A percentile compares a stretch with the other conserved stretches of the same genome.
phyloP scores from a whole-genome alignment of 345 rosid genomes.

The Gossypioides kirkii region DNA sequence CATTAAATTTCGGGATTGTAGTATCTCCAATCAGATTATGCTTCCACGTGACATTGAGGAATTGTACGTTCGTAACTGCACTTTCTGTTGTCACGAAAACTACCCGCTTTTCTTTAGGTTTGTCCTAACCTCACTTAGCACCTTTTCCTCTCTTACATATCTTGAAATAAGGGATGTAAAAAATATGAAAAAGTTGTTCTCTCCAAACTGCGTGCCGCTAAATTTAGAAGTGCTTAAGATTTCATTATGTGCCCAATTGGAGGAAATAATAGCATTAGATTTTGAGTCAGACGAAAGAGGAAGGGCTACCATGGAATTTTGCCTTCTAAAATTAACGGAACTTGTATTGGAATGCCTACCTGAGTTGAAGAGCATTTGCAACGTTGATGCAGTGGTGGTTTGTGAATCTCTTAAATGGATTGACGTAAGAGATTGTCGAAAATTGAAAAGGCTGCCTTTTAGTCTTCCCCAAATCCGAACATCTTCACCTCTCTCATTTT shows the following conservation, averaged over 20 bases:
- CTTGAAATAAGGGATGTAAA: too few species aligned
- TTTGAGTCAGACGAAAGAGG: background rate
- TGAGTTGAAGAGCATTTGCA: background rate
- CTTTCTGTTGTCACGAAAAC: too few species aligned
- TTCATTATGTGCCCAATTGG: background rate
- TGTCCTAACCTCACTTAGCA: too few species aligned
- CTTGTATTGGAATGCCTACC: background rate
- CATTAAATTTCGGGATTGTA: background rate
- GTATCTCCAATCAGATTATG: background rate
- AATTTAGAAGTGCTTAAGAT: too few species aligned
- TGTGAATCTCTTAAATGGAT: conserved; percentile 4
- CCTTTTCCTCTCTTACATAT: too few species aligned
- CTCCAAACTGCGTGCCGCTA: background rate
- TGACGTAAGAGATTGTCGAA: background rate
- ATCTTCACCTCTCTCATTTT: too few species aligned
- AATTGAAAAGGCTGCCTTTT: background rate
- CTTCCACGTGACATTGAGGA: background rate
- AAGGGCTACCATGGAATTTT: background rate
- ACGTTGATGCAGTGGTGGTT: background rate
- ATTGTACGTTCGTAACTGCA: background rate
- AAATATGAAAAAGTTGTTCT: too few species aligned
- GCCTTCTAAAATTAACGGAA: background rate
- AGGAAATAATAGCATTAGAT: background rate
- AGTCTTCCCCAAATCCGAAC: background rate
- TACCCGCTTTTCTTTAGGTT: too few species aligned